Evolutionary conservation across 1,139 yeast genomes (phyloP).

Genomic region (Scheffersomyces segobiensis): DNA sequence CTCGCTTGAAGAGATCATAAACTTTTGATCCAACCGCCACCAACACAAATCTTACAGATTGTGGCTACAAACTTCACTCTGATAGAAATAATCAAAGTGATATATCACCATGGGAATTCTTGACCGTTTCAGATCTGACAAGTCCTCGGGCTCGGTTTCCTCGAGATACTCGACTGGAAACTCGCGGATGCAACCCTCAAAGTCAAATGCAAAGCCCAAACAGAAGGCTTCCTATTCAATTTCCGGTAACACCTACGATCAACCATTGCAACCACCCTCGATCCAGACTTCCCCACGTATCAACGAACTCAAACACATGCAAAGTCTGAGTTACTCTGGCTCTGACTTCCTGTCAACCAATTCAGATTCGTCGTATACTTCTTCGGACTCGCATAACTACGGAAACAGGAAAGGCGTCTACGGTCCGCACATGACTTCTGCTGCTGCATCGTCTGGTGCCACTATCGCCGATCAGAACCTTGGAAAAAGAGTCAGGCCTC

Average conservation of each 20-base stretch:
- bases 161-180: background rate
- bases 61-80: background rate
- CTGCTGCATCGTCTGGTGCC: background rate
- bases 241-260: background rate
- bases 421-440: background rate
- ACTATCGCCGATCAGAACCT: background rate
- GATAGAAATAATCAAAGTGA: background rate
- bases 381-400: conserved; percentile 22
- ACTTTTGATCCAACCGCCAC: background rate
- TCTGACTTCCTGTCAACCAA: conserved; percentile 35
- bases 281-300: background rate
- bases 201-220: background rate
- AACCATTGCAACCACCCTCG: background rate
- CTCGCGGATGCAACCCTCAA: background rate
- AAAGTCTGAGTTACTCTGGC: conserved; percentile 15
- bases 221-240: background rate
- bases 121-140: background rate
- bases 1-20: background rate
- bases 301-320: background rate
- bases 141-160: background rate
- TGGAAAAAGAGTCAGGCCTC: background rate
- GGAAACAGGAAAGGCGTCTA: background rate
- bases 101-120: background rate
- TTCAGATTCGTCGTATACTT: conserved; percentile 37
- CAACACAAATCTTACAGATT: background rate